These are phyloP conservation scores for Aurifilum marmelostoma DNA, from an alignment of 2,329 filamentous ascomycete genomes.

Conservation along the genomic window DNA sequence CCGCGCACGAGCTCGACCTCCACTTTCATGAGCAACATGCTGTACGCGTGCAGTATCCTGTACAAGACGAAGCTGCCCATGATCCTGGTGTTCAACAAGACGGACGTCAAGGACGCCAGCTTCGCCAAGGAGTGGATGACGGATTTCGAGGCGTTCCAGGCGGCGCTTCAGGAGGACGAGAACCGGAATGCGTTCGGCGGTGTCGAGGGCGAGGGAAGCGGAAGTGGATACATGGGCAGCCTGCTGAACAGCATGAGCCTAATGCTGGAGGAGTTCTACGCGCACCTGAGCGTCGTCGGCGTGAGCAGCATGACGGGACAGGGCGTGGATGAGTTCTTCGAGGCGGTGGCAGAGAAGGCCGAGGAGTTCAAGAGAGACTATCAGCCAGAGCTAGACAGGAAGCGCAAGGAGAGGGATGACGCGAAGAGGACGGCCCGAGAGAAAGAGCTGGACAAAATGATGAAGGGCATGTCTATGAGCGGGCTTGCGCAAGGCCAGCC, in stretches of 20 bases:
- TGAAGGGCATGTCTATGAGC: slow-evolving; percentile 80
- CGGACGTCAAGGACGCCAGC: slow-evolving; percentile 85
- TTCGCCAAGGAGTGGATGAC: slow-evolving; percentile 99
- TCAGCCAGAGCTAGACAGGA: slow-evolving; percentile 83
- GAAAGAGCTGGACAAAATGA: slow-evolving; percentile 86
- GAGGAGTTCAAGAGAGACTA: slow-evolving; percentile 90
- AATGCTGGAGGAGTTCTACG: slow-evolving; percentile 97
- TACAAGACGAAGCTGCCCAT: slow-evolving; percentile 99
- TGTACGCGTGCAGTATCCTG: slow-evolving; percentile 96
- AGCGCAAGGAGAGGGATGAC: slow-evolving; percentile 74
- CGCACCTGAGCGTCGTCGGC: slow-evolving; percentile 87
- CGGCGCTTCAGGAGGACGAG: slow-evolving; percentile 80
- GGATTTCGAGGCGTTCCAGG: slow-evolving; percentile 95
- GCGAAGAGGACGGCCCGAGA: slow-evolving; percentile 73
- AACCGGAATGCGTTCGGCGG: slow-evolving; percentile 75
- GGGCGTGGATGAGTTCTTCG: slow-evolving; percentile 92
- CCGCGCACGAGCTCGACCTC: slow-evolving; percentile 89
- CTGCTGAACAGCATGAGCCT: slow-evolving; percentile 97
- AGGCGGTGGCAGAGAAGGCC: slow-evolving; percentile 82
- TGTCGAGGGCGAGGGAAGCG: slow-evolving; percentile 67
- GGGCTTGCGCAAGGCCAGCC: slow-evolving; percentile 32
- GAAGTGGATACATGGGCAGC: slow-evolving; percentile 95
- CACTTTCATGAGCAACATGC: slow-evolving; percentile 99
- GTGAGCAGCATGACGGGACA: slow-evolving; percentile 92
- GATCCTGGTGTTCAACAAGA: slow-evolving; percentile 99